Conservation (phyloP, 306 rosid species). For the Quercus ilex region DNA sequence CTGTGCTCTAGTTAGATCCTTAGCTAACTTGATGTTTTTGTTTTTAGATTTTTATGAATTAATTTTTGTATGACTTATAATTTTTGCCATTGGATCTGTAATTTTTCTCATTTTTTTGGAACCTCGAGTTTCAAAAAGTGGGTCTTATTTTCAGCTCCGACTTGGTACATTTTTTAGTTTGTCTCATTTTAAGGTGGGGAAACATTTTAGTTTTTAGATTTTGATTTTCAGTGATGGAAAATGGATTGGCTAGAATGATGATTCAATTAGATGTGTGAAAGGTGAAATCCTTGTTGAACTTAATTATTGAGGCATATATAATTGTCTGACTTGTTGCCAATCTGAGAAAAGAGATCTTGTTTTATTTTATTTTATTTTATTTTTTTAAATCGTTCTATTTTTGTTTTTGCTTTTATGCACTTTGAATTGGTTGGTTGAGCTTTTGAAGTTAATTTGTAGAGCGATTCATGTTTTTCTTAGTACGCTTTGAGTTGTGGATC, state of each 20-base stretch:
- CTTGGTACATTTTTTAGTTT: conserved; percentile 22
- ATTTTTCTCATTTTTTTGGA: background rate
- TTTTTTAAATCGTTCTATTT: accelerated
- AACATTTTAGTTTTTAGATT: conserved; percentile 20
- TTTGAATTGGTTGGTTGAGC: too few species aligned
- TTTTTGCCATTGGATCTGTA: conserved; percentile 22
- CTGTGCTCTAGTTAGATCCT: background rate
- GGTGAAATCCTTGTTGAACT: conserved; percentile 46
- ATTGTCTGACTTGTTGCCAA: conserved; percentile 39
- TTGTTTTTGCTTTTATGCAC: background rate
- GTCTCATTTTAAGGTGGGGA: conserved; percentile 48
- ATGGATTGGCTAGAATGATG: conserved; percentile 46
- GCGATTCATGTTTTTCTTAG: too few species aligned
- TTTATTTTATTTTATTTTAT: too few species aligned
- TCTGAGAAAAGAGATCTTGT: background rate
- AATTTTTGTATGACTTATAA: background rate
- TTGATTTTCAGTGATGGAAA: too few species aligned
- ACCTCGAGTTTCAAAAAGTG: conserved; percentile 22
- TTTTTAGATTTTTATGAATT: background rate
- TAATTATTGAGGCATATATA: conserved; percentile 58
- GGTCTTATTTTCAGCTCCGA: conserved; percentile 14
- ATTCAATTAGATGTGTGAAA: conserved; percentile 74
- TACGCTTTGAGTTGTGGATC: too few species aligned
- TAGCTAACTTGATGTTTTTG: background rate
- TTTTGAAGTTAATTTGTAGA: too few species aligned